These are phyloP conservation scores for Auricularia sp. DNA, from an alignment of 768 basidiomycete genomes.

Conservation along the genomic window DNA sequence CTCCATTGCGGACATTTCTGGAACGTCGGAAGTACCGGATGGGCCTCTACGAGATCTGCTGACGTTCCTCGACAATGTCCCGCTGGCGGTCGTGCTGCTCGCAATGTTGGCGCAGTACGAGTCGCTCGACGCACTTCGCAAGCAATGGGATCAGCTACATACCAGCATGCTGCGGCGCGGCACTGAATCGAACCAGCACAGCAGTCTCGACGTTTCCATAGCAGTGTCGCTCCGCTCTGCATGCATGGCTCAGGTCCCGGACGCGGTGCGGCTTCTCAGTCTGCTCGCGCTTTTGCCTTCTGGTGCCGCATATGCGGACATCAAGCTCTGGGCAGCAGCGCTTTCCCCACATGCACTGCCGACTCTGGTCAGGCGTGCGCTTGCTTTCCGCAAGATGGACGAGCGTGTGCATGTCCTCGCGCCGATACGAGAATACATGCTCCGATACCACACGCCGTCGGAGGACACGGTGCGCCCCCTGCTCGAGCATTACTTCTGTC, in stretches of 20 bases:
- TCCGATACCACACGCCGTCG: neutral
- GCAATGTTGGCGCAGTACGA: neutral
- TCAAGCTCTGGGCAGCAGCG: slow-evolving; percentile 4
- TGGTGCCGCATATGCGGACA: slow-evolving; percentile 10
- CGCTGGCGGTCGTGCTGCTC: neutral
- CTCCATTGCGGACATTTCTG: neutral
- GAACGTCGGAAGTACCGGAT: neutral
- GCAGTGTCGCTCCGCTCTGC: neutral
- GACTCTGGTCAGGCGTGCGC: neutral
- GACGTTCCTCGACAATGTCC: neutral
- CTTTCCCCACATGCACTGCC: neutral
- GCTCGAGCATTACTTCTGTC: too few relatives aligned
- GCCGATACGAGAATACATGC: neutral
- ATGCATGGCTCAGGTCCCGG: neutral
- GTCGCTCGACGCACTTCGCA: neutral
- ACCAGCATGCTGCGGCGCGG: neutral
- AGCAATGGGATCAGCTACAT: neutral
- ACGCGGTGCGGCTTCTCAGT: neutral
- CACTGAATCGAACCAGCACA: neutral
- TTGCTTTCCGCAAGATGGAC: neutral
- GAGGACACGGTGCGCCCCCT: too few relatives aligned
- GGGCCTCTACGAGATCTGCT: neutral
- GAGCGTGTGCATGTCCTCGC: neutral
- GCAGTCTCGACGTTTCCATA: neutral
- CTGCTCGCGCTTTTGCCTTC: neutral